A percentile compares a stretch with the other conserved stretches of the same genome.
Evolutionary conservation across 371 early-diverging fungal genomes (phyloP).

Genomic region (Mucor lusitanicus): DNA sequence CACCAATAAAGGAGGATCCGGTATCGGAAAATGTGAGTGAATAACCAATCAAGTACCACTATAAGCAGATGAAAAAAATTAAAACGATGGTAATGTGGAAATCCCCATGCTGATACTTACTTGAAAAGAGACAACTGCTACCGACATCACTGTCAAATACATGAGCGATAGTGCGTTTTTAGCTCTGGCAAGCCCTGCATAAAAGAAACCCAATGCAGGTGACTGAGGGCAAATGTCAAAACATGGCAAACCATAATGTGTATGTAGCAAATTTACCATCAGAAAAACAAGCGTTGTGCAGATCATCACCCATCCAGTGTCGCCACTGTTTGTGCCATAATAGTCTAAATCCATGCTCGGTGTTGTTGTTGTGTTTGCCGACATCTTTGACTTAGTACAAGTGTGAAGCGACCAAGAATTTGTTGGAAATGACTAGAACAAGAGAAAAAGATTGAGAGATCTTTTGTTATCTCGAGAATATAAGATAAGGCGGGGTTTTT

Average conservation of each 20-base stretch:
- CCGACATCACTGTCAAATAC: constrained; percentile 75
- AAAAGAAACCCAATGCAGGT: constrained; percentile 79
- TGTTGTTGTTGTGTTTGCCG: neutral
- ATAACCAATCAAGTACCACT: constrained; percentile 88
- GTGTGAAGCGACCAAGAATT: neutral
- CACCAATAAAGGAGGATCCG: constrained; percentile 76
- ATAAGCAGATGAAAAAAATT: constrained; percentile 5
- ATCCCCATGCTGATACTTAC: constrained; percentile 18
- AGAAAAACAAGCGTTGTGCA: constrained; percentile 45
- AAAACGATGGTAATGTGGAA: neutral
- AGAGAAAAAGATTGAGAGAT: neutral
- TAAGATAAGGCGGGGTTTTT: constrained; percentile 3
- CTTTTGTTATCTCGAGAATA: neutral
- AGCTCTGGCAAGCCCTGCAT: constrained; percentile 82
- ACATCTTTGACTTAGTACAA: neutral
- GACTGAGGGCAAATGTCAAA: constrained; percentile 26
- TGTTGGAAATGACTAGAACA: neutral
- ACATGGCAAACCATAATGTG: neutral
- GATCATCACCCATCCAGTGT: constrained; percentile 76
- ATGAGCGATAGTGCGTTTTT: constrained; percentile 83
- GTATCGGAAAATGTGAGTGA: constrained; percentile 79
- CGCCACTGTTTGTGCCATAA: constrained; percentile 53
- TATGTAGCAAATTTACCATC: constrained; percentile 30
- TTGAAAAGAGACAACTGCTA: constrained; percentile 82
- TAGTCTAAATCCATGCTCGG: neutral